Base-by-base conservation (phyloP, 1,284 basidiomycete genomes). In the Coniophora puteana region DNA sequence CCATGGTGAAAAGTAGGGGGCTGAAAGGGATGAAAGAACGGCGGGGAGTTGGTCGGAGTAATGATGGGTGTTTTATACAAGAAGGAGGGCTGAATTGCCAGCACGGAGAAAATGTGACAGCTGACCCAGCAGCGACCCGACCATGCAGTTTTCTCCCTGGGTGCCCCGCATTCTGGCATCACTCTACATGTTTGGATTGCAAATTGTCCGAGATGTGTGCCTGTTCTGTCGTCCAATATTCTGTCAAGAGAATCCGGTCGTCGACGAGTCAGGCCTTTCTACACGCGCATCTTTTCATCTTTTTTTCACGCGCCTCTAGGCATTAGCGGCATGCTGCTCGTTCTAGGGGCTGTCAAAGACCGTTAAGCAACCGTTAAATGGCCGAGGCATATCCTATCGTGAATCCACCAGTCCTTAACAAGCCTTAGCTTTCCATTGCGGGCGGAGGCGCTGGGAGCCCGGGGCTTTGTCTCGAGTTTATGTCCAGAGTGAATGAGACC, bases 91-190 rank as follows among this genome's bases (percentile, higher is more conserved):
- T 29, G 36, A 36, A 32, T 24, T 20, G 25, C 14, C 39, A 40
- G 28, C 20, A 29, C 22, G 20, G 17, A 33, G 33, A 16, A 29
- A 32, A 23, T 14, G 18, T 35, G 33, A 20, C 33, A 35, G 33
- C 17, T 35, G 33, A 35, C 33, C 62, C 60, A n/a, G n/a, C n/a
- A n/a, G n/a, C n/a, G n/a, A n/a, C n/a, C n/a, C n/a, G n/a, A n/a
- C 44, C 44, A 30, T 43, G 43, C 34, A 46, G 57, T 69, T n/a
- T 69, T 69, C 50, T 71, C 69, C 68, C 65, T 48, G 69, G 69
- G 68, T 70, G 71, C 69, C 26, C 68, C 69, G 67, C 26, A 33
- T 31, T 42, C 33, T 13, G 5, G 8, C 33, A 35, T 8, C 8
- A 10, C 18, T 21, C 33, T 21, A 21, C 8, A 10, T 35, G 6